Base-by-base conservation (phyloP, 768 basidiomycete species). In the Austroboletus eburneus region DNA sequence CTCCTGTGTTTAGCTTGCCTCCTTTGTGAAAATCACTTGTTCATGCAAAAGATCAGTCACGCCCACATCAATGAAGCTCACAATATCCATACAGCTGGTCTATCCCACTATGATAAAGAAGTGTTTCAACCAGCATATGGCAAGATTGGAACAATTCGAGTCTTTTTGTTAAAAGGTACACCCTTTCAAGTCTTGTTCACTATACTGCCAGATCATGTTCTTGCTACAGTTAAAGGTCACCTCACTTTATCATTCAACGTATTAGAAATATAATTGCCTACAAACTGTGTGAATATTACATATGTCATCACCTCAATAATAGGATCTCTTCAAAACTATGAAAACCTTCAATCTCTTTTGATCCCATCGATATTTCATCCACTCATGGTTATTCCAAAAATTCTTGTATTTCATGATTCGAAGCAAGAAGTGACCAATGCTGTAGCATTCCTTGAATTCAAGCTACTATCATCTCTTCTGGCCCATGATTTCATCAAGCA, bases 401-500 rank as follows among this genome's bases (percentile, higher is more conserved):
- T 39, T 3, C 38, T 57, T 7, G 42, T 62, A 5, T 61, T 57
- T 24, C 51, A 52, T 29, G 54, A 61, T 29, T 45, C 48, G 9
- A 55, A 34, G 1, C 43, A 48, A 16, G 47, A 55, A 22, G 43
- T 36, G 2, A 36, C 49, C 0, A 45, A 52, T 5, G 46, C 46
- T 2, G 51, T 52, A 0, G 1, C 8, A 2, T 48, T 60, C 37
- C 37, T 56, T 0, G 27, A 63, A 12, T 4, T 22, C 0, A 43
- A 30, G 2, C 47, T 69, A 1, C 58, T 63, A 1, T 5, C 3
- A 0, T 6, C 32, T 14, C 25, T 45, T 16, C 46, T 25, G 16
- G 44, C 49, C 1, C 45, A 22, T 2, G 58, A 57, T 0, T 37
- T 67, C 5, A 43, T 67, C 9, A 33, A 17, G 3, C 60, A 65